Evolutionary conservation across 306 rosid genomes (phyloP), one percentile per base, ranked within the genome.

Genomic region (Medicago arabica): DNA sequence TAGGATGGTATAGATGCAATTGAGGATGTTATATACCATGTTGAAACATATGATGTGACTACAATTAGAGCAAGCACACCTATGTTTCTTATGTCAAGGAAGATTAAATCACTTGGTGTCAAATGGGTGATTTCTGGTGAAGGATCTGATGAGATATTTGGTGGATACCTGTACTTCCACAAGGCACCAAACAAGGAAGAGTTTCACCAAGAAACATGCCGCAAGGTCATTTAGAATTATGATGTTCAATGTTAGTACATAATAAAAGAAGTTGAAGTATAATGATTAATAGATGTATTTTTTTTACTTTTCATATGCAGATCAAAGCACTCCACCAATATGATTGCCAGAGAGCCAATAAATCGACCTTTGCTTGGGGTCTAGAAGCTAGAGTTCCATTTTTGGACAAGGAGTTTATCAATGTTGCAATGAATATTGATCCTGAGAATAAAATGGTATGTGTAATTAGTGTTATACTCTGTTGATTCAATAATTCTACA

Each of bases 171-270:
- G 28, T 96, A 96, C 88, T 96, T 92, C 91, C 99, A 96, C 76
- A 96, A 96, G 82, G 99, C 99, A 72, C 99, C 99, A 21, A 86
- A 96, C 89, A 90, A 90, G 90, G 96, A 96, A 80, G 99, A 96
- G 82, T 87, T 96, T 72, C 99, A 96, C 84, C 75, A 54, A 7
- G 99, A 96, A 87, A 96, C 97, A 50, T 96, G 99, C 73, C 95
- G 85, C 81, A 96, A 96, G 97, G 99, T 95, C 41, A 49, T 43
- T 40, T 31, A 34, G 12, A 49, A 57, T 36, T 63, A 39, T 69
- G 53, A 34, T 47, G 59, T 23, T 84, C 15, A 5, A 69, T 64
- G 46, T 40, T 28, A 17, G 5, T 67, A 84, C 58, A 72, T n/a
- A 19, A 21, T 43, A 28, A 21, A 50, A 8, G 28, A 15, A 3